Evolutionary conservation across 2,329 filamentous ascomycete genomes (phyloP).

Genomic region (Microdochium nivale): DNA sequence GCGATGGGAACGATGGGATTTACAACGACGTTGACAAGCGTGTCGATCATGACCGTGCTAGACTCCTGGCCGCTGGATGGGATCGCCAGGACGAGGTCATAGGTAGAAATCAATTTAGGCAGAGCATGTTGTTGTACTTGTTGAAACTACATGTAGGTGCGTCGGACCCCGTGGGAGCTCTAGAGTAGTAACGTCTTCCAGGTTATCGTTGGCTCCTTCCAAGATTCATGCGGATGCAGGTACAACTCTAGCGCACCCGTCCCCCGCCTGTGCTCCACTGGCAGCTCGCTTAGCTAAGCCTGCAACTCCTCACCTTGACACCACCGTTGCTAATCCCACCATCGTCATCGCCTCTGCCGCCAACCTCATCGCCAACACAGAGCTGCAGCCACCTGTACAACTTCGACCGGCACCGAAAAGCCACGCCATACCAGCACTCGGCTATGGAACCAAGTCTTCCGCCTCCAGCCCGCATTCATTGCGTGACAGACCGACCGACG

Average conservation of each 20-base stretch:
- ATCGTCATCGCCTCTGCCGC: not conserved
- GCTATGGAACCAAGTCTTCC: not conserved
- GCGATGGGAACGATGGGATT: conserved; percentile 28
- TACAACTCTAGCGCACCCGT: not conserved
- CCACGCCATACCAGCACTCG: not conserved
- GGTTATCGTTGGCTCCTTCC: conserved; percentile 23
- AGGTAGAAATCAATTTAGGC: conserved; percentile 23
- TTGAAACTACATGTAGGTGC: too few species aligned
- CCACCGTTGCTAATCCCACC: not conserved
- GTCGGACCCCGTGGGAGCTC: conserved; percentile 25
- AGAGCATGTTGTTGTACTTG: conserved; percentile 19
- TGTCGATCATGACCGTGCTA: conserved; percentile 10
- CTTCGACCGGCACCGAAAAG: not conserved
- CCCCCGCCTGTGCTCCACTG: not conserved
- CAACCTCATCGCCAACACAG: not conserved
- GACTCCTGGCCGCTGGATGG: conserved; percentile 15
- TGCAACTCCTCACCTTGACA: not conserved
- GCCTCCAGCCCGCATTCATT: not conserved
- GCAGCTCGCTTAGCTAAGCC: not conserved
- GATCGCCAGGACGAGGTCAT: conserved; percentile 19
- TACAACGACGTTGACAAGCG: conserved; percentile 17
- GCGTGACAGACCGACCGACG: not conserved
- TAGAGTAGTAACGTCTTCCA: conserved; percentile 19
- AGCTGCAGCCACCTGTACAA: not conserved
- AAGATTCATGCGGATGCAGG: conserved; percentile 11